Evolutionary conservation across 1,139 yeast species (phyloP).

Genomic region (Yamadazyma diddensiae): DNA sequence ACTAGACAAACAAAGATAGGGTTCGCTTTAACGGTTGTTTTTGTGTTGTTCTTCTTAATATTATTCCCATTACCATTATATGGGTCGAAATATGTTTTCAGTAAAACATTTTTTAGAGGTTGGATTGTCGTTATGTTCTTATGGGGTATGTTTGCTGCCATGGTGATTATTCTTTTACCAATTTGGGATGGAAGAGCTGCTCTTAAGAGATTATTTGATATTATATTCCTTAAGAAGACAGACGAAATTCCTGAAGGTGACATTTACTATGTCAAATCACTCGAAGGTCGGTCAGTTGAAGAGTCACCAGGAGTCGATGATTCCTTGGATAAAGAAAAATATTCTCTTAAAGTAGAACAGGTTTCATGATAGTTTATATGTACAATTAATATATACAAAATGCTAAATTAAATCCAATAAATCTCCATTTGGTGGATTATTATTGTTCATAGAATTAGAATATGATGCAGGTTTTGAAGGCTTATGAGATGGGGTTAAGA

Average conservation of each 20-base stretch:
- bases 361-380: slow-evolving; percentile 2
- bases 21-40: slow-evolving; percentile 9
- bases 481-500: slow-evolving; percentile 10
- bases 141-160: slow-evolving; percentile 29
- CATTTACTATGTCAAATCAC: slow-evolving; percentile 12
- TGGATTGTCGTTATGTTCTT: slow-evolving; percentile 31
- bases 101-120: slow-evolving; percentile 30
- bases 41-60: slow-evolving; percentile 22
- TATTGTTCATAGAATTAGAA: slow-evolving; percentile 1
- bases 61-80: slow-evolving; percentile 28
- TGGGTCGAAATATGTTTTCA: slow-evolving; percentile 28
- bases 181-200: slow-evolving; percentile 29
- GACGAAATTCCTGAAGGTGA: slow-evolving; percentile 15
- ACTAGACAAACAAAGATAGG: slow-evolving; percentile 21
- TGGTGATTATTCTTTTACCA: slow-evolving; percentile 34
- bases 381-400: background rate
- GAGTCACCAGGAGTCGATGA: slow-evolving; percentile 1
- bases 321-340: slow-evolving; percentile 6
- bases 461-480: slow-evolving; percentile 1
- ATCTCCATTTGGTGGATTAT: slow-evolving; percentile 3
- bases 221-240: slow-evolving; percentile 9
- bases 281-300: slow-evolving; percentile 7
- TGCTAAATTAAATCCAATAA: slow-evolving; percentile 10
- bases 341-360: slow-evolving; percentile 3
- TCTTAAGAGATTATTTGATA: slow-evolving; percentile 11